A percentile compares a stretch with the other conserved stretches of the same genome.
phyloP scores from a whole-genome alignment of 768 basidiomycete species.

The Hydnum rufescens region DNA sequence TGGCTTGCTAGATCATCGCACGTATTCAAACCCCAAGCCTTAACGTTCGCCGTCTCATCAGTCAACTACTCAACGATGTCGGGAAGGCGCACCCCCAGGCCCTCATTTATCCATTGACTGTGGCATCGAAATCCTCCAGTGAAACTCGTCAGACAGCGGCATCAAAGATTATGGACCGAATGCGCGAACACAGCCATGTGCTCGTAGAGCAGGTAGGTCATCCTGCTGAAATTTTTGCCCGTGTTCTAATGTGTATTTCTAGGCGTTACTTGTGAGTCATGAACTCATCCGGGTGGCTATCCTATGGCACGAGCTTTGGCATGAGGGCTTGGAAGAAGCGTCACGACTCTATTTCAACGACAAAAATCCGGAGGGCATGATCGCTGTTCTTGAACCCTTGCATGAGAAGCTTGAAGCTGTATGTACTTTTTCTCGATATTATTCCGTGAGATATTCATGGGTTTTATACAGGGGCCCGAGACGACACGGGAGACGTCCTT shows the following conservation, averaged over 20 bases:
- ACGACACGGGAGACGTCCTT: slow-evolving; percentile 93
- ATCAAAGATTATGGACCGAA: slow-evolving; percentile 67
- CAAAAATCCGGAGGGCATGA: slow-evolving; percentile 94
- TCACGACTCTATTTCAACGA: slow-evolving; percentile 93
- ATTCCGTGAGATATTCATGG: not conserved
- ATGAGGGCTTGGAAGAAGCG: slow-evolving; percentile 94
- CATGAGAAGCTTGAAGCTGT: slow-evolving; percentile 84
- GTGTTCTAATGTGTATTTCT: slow-evolving; percentile 8
- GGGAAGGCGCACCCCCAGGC: slow-evolving; percentile 97
- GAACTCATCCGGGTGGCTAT: slow-evolving; percentile 96
- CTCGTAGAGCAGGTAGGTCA: slow-evolving; percentile 66
- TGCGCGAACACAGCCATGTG: slow-evolving; percentile 73
- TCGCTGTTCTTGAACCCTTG: slow-evolving; percentile 72
- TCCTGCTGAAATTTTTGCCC: not conserved
- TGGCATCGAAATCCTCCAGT: slow-evolving; percentile 92
- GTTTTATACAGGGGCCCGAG: slow-evolving; percentile 53
- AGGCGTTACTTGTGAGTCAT: slow-evolving; percentile 76
- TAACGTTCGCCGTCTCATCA: slow-evolving; percentile 76
- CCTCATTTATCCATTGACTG: slow-evolving; percentile 84
- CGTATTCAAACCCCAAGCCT: slow-evolving; percentile 87
- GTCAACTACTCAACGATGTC: slow-evolving; percentile 72
- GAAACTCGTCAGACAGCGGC: slow-evolving; percentile 64
- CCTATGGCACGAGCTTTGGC: slow-evolving; percentile 98
- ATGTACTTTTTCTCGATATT: slow-evolving; percentile 14
- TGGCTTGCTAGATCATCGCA: slow-evolving; percentile 62